Percentiles rank a stretch among this genome's conserved stretches.
Evolutionary conservation across 257 asterid genomes (phyloP).

Genomic region (Petrea volubilis): DNA sequence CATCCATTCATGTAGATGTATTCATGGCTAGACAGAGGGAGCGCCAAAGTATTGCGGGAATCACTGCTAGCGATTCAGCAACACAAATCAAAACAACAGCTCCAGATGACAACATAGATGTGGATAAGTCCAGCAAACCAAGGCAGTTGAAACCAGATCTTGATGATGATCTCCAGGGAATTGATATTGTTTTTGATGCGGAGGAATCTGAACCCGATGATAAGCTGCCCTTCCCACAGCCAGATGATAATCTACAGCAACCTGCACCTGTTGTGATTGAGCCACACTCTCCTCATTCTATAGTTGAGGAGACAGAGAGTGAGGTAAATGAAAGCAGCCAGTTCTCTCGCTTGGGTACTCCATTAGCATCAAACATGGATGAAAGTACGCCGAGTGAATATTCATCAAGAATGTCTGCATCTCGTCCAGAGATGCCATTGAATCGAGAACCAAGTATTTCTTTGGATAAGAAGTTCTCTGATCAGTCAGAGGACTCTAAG

Average conservation of each 20-base stretch:
- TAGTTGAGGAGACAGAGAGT: conserved; percentile 87
- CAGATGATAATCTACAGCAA: conserved; percentile 69
- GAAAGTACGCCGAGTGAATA: conserved; percentile 70
- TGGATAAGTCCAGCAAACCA: conserved; percentile 62
- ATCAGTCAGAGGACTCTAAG: conserved; percentile 51
- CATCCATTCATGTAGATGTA: conserved; percentile 92
- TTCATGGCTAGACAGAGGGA: conserved; percentile 97
- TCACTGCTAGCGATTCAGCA: conserved; percentile 46
- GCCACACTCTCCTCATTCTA: conserved; percentile 73
- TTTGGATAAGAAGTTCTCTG: conserved; percentile 70
- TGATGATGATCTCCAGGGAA: conserved; percentile 96
- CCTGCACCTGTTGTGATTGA: conserved; percentile 57
- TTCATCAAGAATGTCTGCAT: conserved; percentile 77
- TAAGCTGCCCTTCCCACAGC: conserved; percentile 69
- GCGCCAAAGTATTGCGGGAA: conserved; percentile 64
- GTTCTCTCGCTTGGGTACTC: conserved; percentile 55
- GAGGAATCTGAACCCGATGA: conserved; percentile 84
- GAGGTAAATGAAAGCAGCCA: conserved; percentile 64
- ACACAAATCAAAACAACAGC: conserved; percentile 47
- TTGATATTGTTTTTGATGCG: conserved; percentile 93
- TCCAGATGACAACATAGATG: conserved; percentile 50
- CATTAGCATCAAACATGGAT: conserved; percentile 52
- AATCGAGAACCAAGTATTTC: conserved; percentile 67
- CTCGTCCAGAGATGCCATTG: conserved; percentile 62
- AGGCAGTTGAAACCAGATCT: conserved; percentile 71